These are phyloP conservation scores for Spergularia marina DNA, from an alignment of 148 eudicot species.

Conservation along the genomic window DNA sequence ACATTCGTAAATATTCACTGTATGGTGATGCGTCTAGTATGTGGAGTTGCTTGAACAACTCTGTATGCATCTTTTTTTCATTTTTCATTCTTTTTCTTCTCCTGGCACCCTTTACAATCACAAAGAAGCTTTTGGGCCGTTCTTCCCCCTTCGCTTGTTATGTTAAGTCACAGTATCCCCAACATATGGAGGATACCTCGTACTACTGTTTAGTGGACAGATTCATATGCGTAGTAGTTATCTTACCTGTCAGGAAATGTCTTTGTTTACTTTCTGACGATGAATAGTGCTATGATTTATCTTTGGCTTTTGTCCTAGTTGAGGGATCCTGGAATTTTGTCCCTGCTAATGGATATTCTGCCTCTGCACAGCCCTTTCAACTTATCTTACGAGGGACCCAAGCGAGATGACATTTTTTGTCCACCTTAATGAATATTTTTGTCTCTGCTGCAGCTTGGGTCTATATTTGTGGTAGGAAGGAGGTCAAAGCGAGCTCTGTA, in stretches of 20 bases:
- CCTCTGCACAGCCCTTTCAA: not conserved
- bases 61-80: not conserved
- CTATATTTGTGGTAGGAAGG: too few relatives aligned
- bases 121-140: not conserved
- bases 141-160: not conserved
- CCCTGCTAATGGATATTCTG: not conserved
- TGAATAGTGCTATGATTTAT: not conserved
- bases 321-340: not conserved
- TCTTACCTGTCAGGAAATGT: not conserved
- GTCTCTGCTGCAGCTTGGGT: too few relatives aligned
- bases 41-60: conserved; percentile 4
- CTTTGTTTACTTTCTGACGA: not conserved
- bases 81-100: not conserved
- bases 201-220: not conserved
- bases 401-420: too few relatives aligned
- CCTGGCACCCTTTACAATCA: too few relatives aligned
- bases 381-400: too few relatives aligned
- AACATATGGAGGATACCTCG: not conserved
- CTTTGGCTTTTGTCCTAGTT: not conserved
- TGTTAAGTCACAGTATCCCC: not conserved
- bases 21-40: not conserved
- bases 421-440: too few relatives aligned
- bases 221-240: not conserved
- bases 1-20: not conserved
- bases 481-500: too few relatives aligned